Base-by-base conservation (phyloP, 495 filamentous ascomycete genomes). In the Penicillium alfredii region DNA sequence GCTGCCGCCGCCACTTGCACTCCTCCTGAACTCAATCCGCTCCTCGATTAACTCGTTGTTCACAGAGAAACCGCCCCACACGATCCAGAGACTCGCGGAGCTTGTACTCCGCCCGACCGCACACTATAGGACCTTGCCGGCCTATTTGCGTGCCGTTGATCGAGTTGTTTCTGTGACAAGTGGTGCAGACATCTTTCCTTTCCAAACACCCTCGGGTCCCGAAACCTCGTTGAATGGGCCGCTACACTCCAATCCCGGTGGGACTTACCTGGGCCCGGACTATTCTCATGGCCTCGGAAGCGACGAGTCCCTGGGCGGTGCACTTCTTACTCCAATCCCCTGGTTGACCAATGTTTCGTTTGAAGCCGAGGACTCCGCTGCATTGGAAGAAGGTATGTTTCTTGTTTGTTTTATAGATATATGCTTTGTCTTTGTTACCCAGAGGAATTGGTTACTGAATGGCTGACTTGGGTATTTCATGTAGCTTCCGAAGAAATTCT, bases 141-240 rank as follows among this genome's bases (percentile, higher is more conserved):
- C 86, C 14, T 98, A 88, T 56, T 79, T 98, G 38, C 82, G 87
- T 40, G 93, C 92, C 5, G 72, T 97, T 8, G 87, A 96, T 53
- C 83, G 93, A 33, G 86, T 94, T 10, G 78, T 96, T 22, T 87
- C 84, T 24, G 93, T 97, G 41, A 90, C 88, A n/a, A 89, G 82
- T 34, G 74, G 77, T 16, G 73, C 78, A 4, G 79, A 87, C 33
- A 65, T 80, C 11, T 98, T 94, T 57, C 92, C 93, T 0, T 75
- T 97, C 4, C 84, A 82, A 1, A 69, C 72, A 0, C 76, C 78
- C 3, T 52, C 73, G 2, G 66, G 21, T n/a, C 68, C 42, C 7
- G 74, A 26, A 55, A 68, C 23, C 58, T 75, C 48, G 49, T 40
- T 63, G 0, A 76, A 76, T 36, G 70, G 72, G 0, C 44, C 59